Conservation (phyloP, 1,284 basidiomycete species). For the Cutaneotrichosporon mucoides region DNA sequence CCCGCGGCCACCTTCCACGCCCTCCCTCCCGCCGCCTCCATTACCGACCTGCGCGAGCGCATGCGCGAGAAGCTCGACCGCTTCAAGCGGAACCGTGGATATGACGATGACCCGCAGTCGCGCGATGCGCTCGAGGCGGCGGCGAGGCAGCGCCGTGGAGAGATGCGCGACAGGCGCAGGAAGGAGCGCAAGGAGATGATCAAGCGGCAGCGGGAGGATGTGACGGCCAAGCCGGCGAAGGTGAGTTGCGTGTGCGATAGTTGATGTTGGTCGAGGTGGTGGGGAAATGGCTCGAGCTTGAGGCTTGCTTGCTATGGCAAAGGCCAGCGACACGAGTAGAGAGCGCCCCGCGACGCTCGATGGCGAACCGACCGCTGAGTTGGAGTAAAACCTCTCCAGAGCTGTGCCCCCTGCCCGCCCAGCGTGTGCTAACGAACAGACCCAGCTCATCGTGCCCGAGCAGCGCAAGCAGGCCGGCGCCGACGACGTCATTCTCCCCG, state of each 20-base stretch:
- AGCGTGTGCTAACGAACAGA: conserved; percentile 49
- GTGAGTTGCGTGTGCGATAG: conserved; percentile 22
- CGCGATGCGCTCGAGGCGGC: conserved; percentile 78
- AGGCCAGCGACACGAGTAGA: neutral
- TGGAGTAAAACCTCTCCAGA: no score
- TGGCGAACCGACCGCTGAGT: no score
- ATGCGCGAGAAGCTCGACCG: conserved; percentile 70
- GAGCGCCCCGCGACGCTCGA: no score
- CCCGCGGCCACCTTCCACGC: conserved; percentile 50
- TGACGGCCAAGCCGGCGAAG: conserved; percentile 42
- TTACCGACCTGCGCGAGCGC: conserved; percentile 68
- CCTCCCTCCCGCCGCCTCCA: conserved; percentile 64
- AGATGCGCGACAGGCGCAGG: conserved; percentile 73
- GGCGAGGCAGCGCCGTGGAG: conserved; percentile 66
- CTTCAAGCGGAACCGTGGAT: conserved; percentile 57
- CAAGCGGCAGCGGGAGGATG: conserved; percentile 53
- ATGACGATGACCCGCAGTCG: conserved; percentile 44
- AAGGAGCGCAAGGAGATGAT: conserved; percentile 80
- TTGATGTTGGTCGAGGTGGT: no score
- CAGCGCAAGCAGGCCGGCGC: conserved; percentile 29
- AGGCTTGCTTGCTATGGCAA: neutral
- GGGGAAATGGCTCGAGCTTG: no score
- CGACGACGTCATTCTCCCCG: conserved; percentile 65
- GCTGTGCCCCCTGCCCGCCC: no score
- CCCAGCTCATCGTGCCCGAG: conserved; percentile 63